Base-by-base conservation (phyloP, 1,139 yeast species). In the Sugiyamaella paludigena region DNA sequence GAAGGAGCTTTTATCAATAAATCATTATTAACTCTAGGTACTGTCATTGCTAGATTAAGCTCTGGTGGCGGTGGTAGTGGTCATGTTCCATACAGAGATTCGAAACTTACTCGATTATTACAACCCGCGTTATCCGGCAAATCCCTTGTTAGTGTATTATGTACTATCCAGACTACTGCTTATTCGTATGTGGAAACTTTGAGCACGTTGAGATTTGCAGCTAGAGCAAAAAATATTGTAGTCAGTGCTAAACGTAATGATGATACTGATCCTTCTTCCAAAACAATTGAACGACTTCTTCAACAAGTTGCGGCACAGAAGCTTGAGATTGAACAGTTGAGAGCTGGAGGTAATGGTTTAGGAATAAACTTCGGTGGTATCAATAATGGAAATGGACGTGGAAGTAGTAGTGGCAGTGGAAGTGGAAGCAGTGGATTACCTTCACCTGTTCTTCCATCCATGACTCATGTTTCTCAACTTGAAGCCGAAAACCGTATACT, bases 1-100 rank as follows among this genome's bases (percentile, higher is more conserved):
- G 98, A 92, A 70, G 98, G 98, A 16, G 80, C 96, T 0, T 91
- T 77, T 63, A 92, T 92, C 63, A 92, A 92, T 70, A 87, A 88
- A 64, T 89, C 97, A 0, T 75, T 91, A 40, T 72, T 92, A 51
- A 95, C 98, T 0, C 75, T 91, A 47, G 89, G 96, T 8, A 87
- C 95, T 0, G 96, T 91, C 13, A 88, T 91, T 48, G 81, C 94
- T 31, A 83, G 87, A 58, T 73, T 91, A 36, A 62, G 71, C 4
- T 38, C 56, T 28, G 28, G 28, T 10, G 16, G 16, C 16, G 38
- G 54, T 46, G 36, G 70, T n/a, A 50, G 70, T 13, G 65, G 64
- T 16, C 97, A 91, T 64, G 80, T 92, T 30, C 96, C 97, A 1
- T 91, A 88, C 67, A 74, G 98, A 64, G 98, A 91, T 64, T 88